Percentiles rank a stretch among this genome's conserved stretches.
Evolutionary conservation across 1,284 basidiomycete genomes (phyloP).

Genomic region (Apiotrichum sp.): DNA sequence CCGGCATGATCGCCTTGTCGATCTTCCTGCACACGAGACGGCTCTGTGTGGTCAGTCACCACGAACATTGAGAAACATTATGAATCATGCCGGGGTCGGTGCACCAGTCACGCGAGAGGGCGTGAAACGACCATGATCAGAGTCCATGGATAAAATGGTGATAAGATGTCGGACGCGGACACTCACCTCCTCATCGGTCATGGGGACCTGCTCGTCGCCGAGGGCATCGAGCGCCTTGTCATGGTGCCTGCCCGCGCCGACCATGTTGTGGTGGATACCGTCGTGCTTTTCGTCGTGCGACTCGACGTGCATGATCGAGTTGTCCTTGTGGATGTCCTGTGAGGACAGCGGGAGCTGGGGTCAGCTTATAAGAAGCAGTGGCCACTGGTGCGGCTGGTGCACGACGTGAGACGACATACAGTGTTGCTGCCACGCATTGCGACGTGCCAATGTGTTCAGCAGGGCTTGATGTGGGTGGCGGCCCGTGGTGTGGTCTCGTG

Average conservation of each 20-base stretch:
- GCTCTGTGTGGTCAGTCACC: background rate
- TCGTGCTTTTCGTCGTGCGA: conserved; percentile 5
- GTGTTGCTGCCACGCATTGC: background rate
- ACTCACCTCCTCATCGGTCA: conserved; percentile 31
- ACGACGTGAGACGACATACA: background rate
- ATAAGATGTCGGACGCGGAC: too few relatives aligned
- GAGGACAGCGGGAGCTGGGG: background rate
- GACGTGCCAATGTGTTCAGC: too few relatives aligned
- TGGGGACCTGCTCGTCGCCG: conserved; percentile 22
- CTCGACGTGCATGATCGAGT: conserved; percentile 1
- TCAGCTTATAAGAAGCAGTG: too few relatives aligned
- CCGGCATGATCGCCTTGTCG: conserved; percentile 30
- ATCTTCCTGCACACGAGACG: conserved; percentile 22
- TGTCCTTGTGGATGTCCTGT: background rate
- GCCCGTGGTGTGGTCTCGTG: too few relatives aligned
- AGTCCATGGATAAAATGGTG: too few relatives aligned
- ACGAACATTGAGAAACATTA: too few relatives aligned
- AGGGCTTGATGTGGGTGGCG: too few relatives aligned
- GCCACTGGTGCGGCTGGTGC: background rate
- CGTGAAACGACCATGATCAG: background rate
- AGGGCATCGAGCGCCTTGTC: conserved; percentile 25
- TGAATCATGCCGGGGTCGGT: background rate
- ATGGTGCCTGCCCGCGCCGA: conserved; percentile 1
- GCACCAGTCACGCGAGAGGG: background rate
- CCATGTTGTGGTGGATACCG: background rate